phyloP scores from a whole-genome alignment of 257 asterid genomes.

The Paulownia fortunei region DNA sequence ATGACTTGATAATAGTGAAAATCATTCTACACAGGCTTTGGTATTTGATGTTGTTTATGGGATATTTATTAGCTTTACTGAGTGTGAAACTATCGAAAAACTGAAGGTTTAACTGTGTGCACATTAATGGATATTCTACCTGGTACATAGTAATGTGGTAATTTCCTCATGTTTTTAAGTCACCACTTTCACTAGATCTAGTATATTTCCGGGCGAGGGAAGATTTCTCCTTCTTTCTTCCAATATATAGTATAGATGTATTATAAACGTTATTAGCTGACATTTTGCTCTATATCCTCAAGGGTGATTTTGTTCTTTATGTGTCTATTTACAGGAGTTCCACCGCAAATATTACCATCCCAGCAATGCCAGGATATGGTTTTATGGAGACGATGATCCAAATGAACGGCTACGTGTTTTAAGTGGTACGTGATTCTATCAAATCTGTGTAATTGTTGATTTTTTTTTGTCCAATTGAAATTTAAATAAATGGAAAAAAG shows the following conservation, averaged over 20 bases:
- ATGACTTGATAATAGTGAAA: slow-evolving; percentile 6
- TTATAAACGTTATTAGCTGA: background rate
- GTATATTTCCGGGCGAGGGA: background rate
- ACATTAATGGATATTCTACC: slow-evolving; percentile 1
- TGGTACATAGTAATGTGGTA: background rate
- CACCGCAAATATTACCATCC: slow-evolving; percentile 94
- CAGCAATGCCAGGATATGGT: slow-evolving; percentile 97
- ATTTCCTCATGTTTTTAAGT: background rate
- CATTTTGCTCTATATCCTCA: slow-evolving; percentile 12
- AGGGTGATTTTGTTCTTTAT: slow-evolving; percentile 22
- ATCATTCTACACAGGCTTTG: background rate
- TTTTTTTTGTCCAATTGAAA: background rate
- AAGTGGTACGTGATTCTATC: slow-evolving; percentile 62
- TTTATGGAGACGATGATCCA: slow-evolving; percentile 96
- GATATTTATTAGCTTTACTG: background rate
- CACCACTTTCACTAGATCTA: background rate
- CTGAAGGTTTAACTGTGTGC: background rate
- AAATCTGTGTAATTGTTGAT: slow-evolving; percentile 24
- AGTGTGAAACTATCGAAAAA: background rate
- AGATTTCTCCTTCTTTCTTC: slow-evolving; percentile 16
- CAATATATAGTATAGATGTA: background rate
- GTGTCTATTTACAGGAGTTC: slow-evolving; percentile 69
- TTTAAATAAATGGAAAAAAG: background rate
- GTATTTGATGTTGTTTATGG: slow-evolving; percentile 9
- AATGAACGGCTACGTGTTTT: slow-evolving; percentile 82